phyloP scores from a whole-genome alignment of 1,139 yeast genomes.

The Starmera stellimalicola region DNA sequence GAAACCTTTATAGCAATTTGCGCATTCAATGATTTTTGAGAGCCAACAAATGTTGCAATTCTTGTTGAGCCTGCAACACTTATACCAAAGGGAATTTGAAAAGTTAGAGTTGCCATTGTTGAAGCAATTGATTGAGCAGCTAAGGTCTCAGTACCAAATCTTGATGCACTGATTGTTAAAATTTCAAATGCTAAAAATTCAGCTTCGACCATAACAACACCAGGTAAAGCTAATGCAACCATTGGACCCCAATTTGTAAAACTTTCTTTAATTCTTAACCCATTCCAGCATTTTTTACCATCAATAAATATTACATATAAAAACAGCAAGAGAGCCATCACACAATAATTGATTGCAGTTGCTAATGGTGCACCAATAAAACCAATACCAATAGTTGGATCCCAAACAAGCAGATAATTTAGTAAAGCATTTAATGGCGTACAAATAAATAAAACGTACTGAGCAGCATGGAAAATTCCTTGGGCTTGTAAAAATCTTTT shows the following conservation, averaged over 20 bases:
- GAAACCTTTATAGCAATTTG: conserved; percentile 23
- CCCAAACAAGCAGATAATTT: conserved; percentile 29
- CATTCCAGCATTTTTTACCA: conserved; percentile 37
- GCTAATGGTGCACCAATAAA: conserved; percentile 34
- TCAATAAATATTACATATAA: conserved; percentile 23
- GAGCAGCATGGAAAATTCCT: conserved; percentile 32
- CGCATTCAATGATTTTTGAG: conserved; percentile 21
- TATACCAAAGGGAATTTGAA: conserved; percentile 33
- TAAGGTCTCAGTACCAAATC: conserved; percentile 30
- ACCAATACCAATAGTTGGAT: conserved; percentile 25
- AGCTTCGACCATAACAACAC: conserved; percentile 33
- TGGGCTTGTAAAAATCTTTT: conserved; percentile 34
- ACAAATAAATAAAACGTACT: conserved; percentile 28
- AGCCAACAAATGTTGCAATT: conserved; percentile 31
- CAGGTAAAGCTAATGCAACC: conserved; percentile 30
- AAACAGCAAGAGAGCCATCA: conserved; percentile 25
- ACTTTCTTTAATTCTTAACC: conserved; percentile 21
- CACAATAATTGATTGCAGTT: conserved; percentile 27
- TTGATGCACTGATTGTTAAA: conserved; percentile 30
- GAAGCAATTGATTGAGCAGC: conserved; percentile 35
- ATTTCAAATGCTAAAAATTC: conserved; percentile 35
- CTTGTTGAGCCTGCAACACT: conserved; percentile 33
- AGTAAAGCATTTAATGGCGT: conserved; percentile 29
- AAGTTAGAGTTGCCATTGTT: conserved; percentile 28
- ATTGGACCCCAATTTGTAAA: conserved; percentile 27